Conservation (phyloP, 192 early-diverging fungal genomes). For the Haplosporangium gracile region DNA sequence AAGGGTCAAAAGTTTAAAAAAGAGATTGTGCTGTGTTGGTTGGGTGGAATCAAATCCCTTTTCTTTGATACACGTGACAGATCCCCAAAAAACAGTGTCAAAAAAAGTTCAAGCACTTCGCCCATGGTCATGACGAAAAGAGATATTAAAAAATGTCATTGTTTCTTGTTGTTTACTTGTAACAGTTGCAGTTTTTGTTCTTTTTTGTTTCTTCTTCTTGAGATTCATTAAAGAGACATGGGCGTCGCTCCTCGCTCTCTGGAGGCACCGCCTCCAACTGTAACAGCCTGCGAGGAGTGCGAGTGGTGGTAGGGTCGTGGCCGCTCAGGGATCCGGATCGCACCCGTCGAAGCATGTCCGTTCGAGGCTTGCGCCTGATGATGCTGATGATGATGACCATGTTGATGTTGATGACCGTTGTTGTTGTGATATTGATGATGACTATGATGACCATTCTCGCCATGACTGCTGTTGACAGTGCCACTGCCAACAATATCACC, state of each 20-base stretch:
- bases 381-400: conserved; percentile 16
- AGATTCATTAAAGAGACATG: conserved; percentile 39
- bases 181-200: not conserved
- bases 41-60: too few species aligned
- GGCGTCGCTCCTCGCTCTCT: conserved; percentile 43
- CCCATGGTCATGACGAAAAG: not conserved
- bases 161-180: not conserved
- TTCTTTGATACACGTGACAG: too few species aligned
- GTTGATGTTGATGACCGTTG: conserved; percentile 11
- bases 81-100: not conserved
- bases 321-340: conserved; percentile 47
- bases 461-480: conserved; percentile 8
- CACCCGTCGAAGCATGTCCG: conserved; percentile 9
- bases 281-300: conserved; percentile 46
- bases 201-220: not conserved
- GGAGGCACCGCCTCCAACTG: conserved; percentile 5
- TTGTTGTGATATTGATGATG: conserved; percentile 7
- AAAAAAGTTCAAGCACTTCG: not conserved
- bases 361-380: not conserved
- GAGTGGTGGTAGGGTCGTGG: conserved; percentile 53
- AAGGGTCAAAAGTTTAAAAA: not conserved
- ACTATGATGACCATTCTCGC: not conserved
- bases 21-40: not conserved
- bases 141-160: not conserved
- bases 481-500: conserved; percentile 11